Base-by-base conservation (phyloP, 2,329 filamentous ascomycete genomes). In the Colletotrichum cereale region DNA sequence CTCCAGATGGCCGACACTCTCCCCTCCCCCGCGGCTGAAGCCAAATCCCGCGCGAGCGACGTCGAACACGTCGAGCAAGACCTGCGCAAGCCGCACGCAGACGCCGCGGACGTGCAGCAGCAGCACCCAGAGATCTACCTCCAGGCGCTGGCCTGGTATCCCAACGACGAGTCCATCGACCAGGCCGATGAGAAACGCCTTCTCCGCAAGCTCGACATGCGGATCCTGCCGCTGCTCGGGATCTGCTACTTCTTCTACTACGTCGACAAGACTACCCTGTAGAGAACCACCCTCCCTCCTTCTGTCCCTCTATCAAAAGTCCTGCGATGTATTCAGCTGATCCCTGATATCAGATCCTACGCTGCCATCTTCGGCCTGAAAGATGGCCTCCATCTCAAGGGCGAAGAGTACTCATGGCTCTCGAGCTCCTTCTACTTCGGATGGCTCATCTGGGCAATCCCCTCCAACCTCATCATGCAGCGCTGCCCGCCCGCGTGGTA, bases 361-460 rank as follows among this genome's bases (percentile, higher is more conserved):
- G 90, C 90, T 0, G 89, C 90, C 26, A 89, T 92, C 61, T 91
- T 92, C 69, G 89, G 89, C 1, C 87, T 92, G 71, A 83, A 84
- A 29, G 84, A 90, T 2, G 89, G 90, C 72, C 82, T 91, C 11
- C 74, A 85, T 18, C 82, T 92, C 1, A 81, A 84, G n/a, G 88
- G 88, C 1, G 84, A 85, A 0, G 82, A 91, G 73, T 92, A 91
- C 75, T 87, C 82, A 0, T 82, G 80, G 80, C 77, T 82, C 5
- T 80, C 80, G 4, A 79, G 79, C 52, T 75, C 74, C 64, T 82
- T 82, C 74, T 81, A 81, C 73, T 81, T 82, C 38, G 80, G 80
- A n/a, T 81, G 79, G 79, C 78, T 82, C 16, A n/a, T 80, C 64
- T 82, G 79, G 80, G 77, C 79, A 5, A 75, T 77, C 21, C 79